These are phyloP conservation scores for Chrysoporthe puriensis DNA, from an alignment of 2,329 filamentous ascomycete genomes.

Conservation along the genomic window DNA sequence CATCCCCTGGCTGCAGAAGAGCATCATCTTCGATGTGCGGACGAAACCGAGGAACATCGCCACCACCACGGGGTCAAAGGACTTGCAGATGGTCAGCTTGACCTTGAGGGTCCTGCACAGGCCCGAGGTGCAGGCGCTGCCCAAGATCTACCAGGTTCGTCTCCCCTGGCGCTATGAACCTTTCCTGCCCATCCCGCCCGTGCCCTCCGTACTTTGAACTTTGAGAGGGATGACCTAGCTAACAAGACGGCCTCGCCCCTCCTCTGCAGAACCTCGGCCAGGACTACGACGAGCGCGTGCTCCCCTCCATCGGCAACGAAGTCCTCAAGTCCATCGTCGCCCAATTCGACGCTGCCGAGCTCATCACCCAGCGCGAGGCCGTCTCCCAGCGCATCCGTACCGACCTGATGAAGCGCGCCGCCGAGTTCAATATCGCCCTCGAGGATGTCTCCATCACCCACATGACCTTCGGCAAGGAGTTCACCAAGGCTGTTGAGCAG, in stretches of 20 bases:
- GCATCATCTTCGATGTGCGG: constrained; percentile 94
- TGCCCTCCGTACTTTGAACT: neutral
- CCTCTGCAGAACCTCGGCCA: constrained; percentile 80
- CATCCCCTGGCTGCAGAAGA: constrained; percentile 92
- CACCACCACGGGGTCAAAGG: constrained; percentile 97
- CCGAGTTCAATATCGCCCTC: constrained; percentile 98
- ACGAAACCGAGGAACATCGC: constrained; percentile 97
- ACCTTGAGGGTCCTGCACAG: constrained; percentile 93
- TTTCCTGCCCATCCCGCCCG: neutral
- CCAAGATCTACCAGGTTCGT: constrained; percentile 96
- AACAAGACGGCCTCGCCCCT: neutral
- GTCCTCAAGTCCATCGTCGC: constrained; percentile 98
- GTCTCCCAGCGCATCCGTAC: constrained; percentile 92
- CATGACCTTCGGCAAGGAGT: constrained; percentile 99
- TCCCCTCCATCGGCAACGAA: constrained; percentile 98
- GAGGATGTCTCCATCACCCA: constrained; percentile 99
- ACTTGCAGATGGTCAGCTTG: constrained; percentile 99
- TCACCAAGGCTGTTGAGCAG: constrained; percentile 98
- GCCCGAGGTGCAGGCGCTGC: constrained; percentile 88
- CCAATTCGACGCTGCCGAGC: constrained; percentile 97
- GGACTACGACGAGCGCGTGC: constrained; percentile 98
- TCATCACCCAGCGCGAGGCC: constrained; percentile 98
- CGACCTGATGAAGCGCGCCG: constrained; percentile 88
- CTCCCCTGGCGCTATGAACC: neutral
- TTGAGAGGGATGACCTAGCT: constrained; percentile 9